Base-by-base conservation (phyloP, 495 filamentous ascomycete genomes). In the Neurospora africana region DNA sequence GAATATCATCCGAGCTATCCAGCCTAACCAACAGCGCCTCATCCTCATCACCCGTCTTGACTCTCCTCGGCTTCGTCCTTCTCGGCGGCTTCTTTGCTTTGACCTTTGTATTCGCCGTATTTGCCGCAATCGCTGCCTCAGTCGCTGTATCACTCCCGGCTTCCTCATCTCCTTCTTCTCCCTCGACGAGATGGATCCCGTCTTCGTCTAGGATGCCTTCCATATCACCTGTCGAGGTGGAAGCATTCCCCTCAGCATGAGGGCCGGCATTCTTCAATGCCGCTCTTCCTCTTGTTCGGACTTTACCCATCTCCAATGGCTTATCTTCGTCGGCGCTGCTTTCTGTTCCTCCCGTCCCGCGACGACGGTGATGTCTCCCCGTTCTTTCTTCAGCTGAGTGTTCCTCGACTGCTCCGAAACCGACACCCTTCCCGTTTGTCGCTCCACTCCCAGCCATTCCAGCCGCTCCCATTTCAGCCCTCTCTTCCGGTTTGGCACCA, bases 1-100 rank as follows among this genome's bases (percentile, higher is more conserved):
- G 79, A 71, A 98, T 78, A 84, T 97, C 93, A 73, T 96, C 93
- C 73, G 91, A 89, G 77, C 92, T 97, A 37, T 89, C 89, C 38
- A 97, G 81, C 79, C 91, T 92, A 6, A 91, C 87, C 70, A 93
- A 81, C 75, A 90, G 91, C 69, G 84, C 84, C 13, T 86, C 84
- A 39, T 86, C 73, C 38, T 84, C 70, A 77, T 74, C 67, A 74
- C 71, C 72, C 76, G 68, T 71, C 76, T 82, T 81, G 74, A 79
- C 75, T 74, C 78, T 78, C 72, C 79, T 76, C 27, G 15, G 27
- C 68, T 76, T 77, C 75, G 83, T 84, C 67, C 69, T 65, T 33
- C 41, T 61, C 13, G 36, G 40, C 47, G 76, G 74, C 33, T 82
- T 38, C 43, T 79, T 79, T 15, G 71, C 75, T 38, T 78, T 76